Percentiles rank a stretch among this genome's conserved stretches.
Evolutionary conservation across 345 rosid species (phyloP).

Genomic region (Passiflora organensis): DNA sequence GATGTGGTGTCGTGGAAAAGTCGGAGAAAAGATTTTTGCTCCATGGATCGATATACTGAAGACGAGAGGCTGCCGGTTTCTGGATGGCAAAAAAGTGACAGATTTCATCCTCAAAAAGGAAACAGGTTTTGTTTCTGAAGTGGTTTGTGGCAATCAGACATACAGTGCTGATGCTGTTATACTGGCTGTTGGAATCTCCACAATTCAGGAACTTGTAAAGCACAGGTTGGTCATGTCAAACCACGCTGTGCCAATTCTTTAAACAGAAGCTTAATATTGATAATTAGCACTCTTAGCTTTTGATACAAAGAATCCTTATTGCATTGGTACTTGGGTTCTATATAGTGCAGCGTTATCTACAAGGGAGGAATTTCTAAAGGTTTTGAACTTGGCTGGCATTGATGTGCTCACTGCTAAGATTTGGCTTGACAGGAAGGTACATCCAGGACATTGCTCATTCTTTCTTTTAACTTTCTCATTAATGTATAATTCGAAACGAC

Average conservation of each 20-base stretch:
- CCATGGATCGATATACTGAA: slow-evolving; percentile 46
- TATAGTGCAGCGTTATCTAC: slow-evolving; percentile 50
- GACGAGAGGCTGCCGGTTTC: slow-evolving; percentile 39
- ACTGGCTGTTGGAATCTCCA: slow-evolving; percentile 47
- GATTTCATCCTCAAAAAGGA: slow-evolving; percentile 34
- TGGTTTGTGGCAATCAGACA: slow-evolving; percentile 39
- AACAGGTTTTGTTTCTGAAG: slow-evolving; percentile 40
- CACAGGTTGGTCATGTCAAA: slow-evolving; percentile 33
- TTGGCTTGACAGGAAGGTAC: slow-evolving; percentile 46
- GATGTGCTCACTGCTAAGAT: slow-evolving; percentile 44
- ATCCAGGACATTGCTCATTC: background rate
- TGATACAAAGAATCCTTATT: slow-evolving; percentile 10
- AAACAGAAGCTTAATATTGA: background rate
- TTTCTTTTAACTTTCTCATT: background rate
- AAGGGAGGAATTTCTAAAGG: slow-evolving; percentile 55
- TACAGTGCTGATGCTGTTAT: slow-evolving; percentile 46
- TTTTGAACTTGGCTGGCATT: slow-evolving; percentile 41
- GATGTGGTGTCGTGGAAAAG: slow-evolving; percentile 42
- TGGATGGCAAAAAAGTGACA: slow-evolving; percentile 31
- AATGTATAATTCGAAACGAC: background rate
- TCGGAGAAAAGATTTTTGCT: slow-evolving; percentile 38
- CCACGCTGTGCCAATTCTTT: background rate
- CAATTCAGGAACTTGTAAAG: slow-evolving; percentile 43
- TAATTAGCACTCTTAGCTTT: background rate
- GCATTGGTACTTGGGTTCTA: slow-evolving; percentile 25